Percentiles rank a stretch among this genome's conserved stretches.
Conservation (phyloP, 148 eudicot species). For the Vaccinium vitisidaea region DNA sequence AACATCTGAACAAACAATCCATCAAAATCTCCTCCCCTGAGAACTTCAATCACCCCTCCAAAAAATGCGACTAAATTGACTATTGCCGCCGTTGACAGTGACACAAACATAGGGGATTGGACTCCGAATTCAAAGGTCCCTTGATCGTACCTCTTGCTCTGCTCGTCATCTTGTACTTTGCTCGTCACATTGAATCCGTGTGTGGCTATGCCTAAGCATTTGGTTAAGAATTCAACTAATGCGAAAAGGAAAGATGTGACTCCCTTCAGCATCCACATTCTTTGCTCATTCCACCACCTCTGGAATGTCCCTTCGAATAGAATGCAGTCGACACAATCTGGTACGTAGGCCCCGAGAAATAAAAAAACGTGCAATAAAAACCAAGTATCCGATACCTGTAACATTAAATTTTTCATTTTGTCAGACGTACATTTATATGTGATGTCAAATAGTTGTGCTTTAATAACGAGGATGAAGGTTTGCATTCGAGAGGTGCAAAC, state of each 20-base stretch:
- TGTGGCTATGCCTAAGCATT: conserved; percentile 29
- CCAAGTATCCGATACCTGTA: conserved; percentile 37
- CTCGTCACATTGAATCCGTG: conserved; percentile 42
- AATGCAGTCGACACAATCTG: conserved; percentile 40
- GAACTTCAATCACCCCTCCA: conserved; percentile 25
- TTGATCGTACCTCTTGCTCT: conserved; percentile 46
- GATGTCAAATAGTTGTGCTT: neutral
- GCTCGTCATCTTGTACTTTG: conserved; percentile 44
- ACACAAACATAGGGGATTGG: conserved; percentile 55
- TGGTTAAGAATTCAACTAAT: conserved; percentile 36
- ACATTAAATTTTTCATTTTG: neutral
- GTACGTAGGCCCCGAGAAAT: conserved; percentile 37
- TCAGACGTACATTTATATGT: neutral
- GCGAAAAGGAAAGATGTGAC: conserved; percentile 47
- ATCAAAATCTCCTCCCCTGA: conserved; percentile 16
- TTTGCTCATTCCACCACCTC: conserved; percentile 60
- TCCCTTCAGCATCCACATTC: conserved; percentile 66
- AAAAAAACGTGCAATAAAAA: conserved; percentile 40
- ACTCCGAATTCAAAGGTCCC: conserved; percentile 57
- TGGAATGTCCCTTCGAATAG: conserved; percentile 31
- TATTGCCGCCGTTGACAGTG: conserved; percentile 42
- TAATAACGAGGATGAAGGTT: neutral
- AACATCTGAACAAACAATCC: conserved; percentile 41
- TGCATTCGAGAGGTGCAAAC: neutral
- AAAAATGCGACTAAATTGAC: conserved; percentile 44